A percentile compares a stretch with the other conserved stretches of the same genome.
phyloP scores from a whole-genome alignment of 148 eudicot species.

The Rheum nobile region DNA sequence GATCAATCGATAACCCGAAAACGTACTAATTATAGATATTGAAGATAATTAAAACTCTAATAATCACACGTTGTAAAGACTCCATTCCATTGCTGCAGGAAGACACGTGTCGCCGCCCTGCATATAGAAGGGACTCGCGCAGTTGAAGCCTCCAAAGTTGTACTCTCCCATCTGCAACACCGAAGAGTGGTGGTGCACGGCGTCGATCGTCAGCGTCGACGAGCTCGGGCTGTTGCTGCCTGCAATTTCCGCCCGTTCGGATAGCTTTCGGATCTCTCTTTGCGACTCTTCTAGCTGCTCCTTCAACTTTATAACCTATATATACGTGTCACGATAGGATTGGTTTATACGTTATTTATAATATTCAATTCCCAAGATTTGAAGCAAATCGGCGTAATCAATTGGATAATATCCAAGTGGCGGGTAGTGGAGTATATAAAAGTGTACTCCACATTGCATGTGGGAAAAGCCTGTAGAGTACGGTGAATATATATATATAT shows the following conservation, averaged over 20 bases:
- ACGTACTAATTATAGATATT: not conserved
- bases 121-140: not conserved
- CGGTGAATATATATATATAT: not conserved
- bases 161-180: not conserved
- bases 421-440: not conserved
- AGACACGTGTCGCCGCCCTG: not conserved
- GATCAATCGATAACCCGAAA: not conserved
- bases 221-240: constrained; percentile 12
- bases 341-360: too few species aligned
- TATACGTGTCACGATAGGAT: too few species aligned
- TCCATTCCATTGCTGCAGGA: not conserved
- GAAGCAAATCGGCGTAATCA: too few species aligned
- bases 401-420: not conserved
- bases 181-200: not conserved
- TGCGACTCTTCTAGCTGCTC: constrained; percentile 7
- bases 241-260: not conserved
- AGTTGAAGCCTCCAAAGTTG: not conserved
- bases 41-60: not conserved
- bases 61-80: not conserved
- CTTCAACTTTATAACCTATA: constrained; percentile 6
- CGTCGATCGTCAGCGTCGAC: constrained; percentile 9
- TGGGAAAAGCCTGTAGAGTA: not conserved
- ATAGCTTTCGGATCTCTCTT: not conserved
- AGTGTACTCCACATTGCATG: not conserved
- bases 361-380: too few species aligned